Evolutionary conservation across 106 monocot genomes (phyloP), one percentile per base, ranked within the genome.

Genomic region (Phalaenopsis equestris): DNA sequence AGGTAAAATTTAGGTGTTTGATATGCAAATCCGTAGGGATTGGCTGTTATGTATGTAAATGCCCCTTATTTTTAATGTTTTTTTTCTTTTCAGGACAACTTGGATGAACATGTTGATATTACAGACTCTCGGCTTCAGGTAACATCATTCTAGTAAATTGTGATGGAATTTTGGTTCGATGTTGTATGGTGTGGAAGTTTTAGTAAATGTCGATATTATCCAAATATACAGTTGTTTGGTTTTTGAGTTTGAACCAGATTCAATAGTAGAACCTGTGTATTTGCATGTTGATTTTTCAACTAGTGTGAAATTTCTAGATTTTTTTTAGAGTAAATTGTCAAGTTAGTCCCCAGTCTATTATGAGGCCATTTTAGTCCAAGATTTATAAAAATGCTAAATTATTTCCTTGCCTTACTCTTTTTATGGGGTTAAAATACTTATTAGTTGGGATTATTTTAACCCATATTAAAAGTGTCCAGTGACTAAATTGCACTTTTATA

Each of bases 81-180:
- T 30, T 30, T 30, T 74, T 18, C 21, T 78, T 57, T 78, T 39
- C 79, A 87, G 87, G 87, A 82, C 67, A 49, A 87, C 49, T 81
- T 87, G 30, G 87, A 87, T 15, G 43, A 84, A 42, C 80, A 81
- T 68, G 84, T 84, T 14, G 84, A 87, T 15, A 39, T 79, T 24
- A 84, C 84, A 24, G 83, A 58, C 79, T 81, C 84, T 30, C 45
- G 79, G 79, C 87, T 87, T 21, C 87, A 84, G 87, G 87, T 87
- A 52, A 70, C 36, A 38, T 39, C 9, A 70, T 38, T 70, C 38
- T 70, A 70, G 38, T 70, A n/a, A n/a, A 21, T 6, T 61, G 14
- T 56, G 10, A 15, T 17, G 19, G 61, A 61, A 61, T n/a, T 61
- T 61, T n/a, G 61, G 11, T 19, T 61, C 61, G 19, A 9, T 52